A percentile compares a stretch with the other conserved stretches of the same genome.
phyloP scores from a whole-genome alignment of 2,329 filamentous ascomycete genomes.

The Tolypocladium amazonense region DNA sequence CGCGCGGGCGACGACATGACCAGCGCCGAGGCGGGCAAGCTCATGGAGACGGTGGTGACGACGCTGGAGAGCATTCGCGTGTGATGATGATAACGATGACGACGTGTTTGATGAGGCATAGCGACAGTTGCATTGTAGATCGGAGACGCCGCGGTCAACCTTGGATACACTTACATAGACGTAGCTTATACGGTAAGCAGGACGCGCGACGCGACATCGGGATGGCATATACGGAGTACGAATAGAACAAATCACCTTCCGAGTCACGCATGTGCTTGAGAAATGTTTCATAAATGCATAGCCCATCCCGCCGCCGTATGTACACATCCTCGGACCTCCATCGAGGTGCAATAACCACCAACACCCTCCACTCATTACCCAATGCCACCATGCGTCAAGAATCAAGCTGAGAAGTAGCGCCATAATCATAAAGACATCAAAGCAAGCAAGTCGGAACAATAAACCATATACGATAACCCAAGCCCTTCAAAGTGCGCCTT shows the following conservation, averaged over 20 bases:
- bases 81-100: slow-evolving; percentile 6
- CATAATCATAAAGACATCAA: slow-evolving; percentile 1
- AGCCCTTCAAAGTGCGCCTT: not conserved
- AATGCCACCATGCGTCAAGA: slow-evolving; percentile 1
- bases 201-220: not conserved
- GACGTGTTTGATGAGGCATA: not conserved
- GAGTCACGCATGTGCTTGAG: not conserved
- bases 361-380: slow-evolving; percentile 4
- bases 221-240: not conserved
- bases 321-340: not conserved
- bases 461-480: slow-evolving; percentile 2
- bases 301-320: not conserved
- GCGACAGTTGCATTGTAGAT: not conserved
- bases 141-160: not conserved
- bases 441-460: slow-evolving; percentile 3
- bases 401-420: not conserved
- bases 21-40: slow-evolving; percentile 23
- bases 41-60: slow-evolving; percentile 31
- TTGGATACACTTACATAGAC: not conserved
- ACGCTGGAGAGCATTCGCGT: slow-evolving; percentile 26
- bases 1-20: slow-evolving; percentile 24
- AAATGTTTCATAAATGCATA: not conserved
- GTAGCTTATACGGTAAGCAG: not conserved
- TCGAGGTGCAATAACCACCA: not conserved
- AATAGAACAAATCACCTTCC: not conserved